Base-by-base conservation (phyloP, 805 yeast species). In the Sugiyamaella lignohabitans region DNA sequence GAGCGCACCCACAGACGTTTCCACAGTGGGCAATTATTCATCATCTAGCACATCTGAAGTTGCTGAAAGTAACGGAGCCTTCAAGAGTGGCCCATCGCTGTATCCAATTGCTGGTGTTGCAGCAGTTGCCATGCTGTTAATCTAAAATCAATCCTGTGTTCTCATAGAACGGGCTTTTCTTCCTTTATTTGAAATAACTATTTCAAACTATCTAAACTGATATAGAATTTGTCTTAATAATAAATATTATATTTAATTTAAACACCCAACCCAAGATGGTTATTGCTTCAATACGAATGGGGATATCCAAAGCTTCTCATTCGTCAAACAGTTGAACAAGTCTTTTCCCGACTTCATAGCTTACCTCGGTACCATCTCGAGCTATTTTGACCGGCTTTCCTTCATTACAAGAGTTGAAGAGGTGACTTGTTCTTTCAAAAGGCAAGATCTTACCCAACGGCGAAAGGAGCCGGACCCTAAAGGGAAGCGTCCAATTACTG, bases 341-440 rank as follows among this genome's bases (percentile, higher is more conserved):
- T 40, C 51, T 45, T 8, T 49, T 40, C 5, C 70, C 73, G 3
- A 65, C 61, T 1, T 36, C 40, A 2, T 70, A 67, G 42, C 14
- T 11, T 14, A 43, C 23, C 35, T 70, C 72, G 1, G 73, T 69
- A 4, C 73, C 73, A 40, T 68, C 73, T 22, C 72, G 58, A 2
- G 73, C 73, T 18, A 69, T 60, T 46, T 68, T 68, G 38, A 69
- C 63, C n/a, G 67, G 69, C 43, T 64, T 61, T 52, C 66, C 61
- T 29, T 57, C 56, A 49, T 69, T 69, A 47, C 62, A 56, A 2
- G 67, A 55, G 52, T 69, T 68, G 18, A 58, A 59, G 23, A 69
- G 51, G 40, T 62, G 61, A 36, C 57, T 52, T 1, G 69, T 62
- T 32, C 55, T 54, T 27, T 51, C 47, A 50, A 68, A 69, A 17